A percentile compares a stretch with the other conserved stretches of the same genome.
Evolutionary conservation across 352 stramenopile genomes (phyloP).

Genomic region (Globisporangium spiculum): DNA sequence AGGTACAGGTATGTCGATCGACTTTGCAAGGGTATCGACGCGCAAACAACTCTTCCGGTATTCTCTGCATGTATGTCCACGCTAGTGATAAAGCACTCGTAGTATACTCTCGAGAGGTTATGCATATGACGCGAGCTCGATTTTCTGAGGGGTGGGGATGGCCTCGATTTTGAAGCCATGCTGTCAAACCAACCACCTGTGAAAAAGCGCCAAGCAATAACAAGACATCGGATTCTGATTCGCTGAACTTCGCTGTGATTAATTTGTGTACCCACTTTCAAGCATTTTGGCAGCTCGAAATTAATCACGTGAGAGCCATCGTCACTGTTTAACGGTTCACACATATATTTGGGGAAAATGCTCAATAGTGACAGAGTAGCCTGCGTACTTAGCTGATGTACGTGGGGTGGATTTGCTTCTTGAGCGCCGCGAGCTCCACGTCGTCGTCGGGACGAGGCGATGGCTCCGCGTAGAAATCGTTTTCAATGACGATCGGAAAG

Average conservation of each 20-base stretch:
- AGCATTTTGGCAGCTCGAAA: not conserved
- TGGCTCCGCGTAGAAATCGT: constrained; percentile 12
- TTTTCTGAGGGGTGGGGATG: too few species aligned
- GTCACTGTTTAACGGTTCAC: not conserved
- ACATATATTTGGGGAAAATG: not conserved
- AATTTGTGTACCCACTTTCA: not conserved
- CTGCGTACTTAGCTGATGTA: not conserved
- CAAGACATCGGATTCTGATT: not conserved
- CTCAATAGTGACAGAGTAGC: not conserved
- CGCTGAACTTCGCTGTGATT: not conserved
- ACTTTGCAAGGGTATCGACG: too few species aligned
- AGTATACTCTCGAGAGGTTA: too few species aligned
- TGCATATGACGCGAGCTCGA: too few species aligned
- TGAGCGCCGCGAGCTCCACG: constrained; percentile 10
- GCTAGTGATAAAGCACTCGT: too few species aligned
- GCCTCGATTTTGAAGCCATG: too few species aligned
- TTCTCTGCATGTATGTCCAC: too few species aligned
- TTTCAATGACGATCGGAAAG: constrained; percentile 11
- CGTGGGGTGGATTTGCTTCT: not conserved
- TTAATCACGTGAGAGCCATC: not conserved
- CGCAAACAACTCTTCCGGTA: too few species aligned
- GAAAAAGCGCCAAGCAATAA: too few species aligned
- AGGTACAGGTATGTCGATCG: too few species aligned
- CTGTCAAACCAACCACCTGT: too few species aligned
- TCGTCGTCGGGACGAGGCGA: not conserved